Conservation (phyloP, 352 stramenopile genomes). For the Stephanocyclus meneghinianus region DNA sequence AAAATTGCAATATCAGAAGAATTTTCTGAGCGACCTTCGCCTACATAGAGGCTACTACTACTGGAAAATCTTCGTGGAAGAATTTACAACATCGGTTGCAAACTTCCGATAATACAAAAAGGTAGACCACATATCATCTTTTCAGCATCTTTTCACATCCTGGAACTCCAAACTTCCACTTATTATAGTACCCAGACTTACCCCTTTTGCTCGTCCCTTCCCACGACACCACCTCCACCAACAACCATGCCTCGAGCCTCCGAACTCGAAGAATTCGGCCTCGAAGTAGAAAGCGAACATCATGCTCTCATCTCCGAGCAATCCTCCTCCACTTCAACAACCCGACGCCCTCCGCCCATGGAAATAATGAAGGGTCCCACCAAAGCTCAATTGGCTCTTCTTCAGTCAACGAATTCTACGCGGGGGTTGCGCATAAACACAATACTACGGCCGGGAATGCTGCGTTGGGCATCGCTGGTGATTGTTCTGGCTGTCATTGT, state of each 20-base stretch:
- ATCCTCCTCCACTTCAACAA: not conserved
- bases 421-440: not conserved
- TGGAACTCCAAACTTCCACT: not conserved
- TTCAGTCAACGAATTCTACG: conserved; percentile 8
- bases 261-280: conserved; percentile 47
- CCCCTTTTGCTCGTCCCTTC: too few species aligned
- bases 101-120: too few species aligned
- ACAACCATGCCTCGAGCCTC: conserved; percentile 27
- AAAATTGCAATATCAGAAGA: too few species aligned
- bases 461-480: conserved; percentile 25
- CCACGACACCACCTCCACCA: not conserved
- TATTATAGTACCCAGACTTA: not conserved
- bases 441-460: conserved; percentile 3
- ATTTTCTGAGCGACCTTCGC: too few species aligned
- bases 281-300: conserved; percentile 46
- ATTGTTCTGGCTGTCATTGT: conserved; percentile 13
- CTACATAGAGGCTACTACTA: too few species aligned
- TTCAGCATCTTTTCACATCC: too few species aligned
- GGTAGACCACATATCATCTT: too few species aligned
- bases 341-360: not conserved
- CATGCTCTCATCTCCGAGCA: conserved; percentile 17
- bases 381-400: conserved; percentile 8
- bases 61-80: too few species aligned
- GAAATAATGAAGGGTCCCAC: not conserved
- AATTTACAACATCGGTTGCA: too few species aligned